phyloP scores from a whole-genome alignment of 2,329 filamentous ascomycete species.

The Claviceps digitariae region DNA sequence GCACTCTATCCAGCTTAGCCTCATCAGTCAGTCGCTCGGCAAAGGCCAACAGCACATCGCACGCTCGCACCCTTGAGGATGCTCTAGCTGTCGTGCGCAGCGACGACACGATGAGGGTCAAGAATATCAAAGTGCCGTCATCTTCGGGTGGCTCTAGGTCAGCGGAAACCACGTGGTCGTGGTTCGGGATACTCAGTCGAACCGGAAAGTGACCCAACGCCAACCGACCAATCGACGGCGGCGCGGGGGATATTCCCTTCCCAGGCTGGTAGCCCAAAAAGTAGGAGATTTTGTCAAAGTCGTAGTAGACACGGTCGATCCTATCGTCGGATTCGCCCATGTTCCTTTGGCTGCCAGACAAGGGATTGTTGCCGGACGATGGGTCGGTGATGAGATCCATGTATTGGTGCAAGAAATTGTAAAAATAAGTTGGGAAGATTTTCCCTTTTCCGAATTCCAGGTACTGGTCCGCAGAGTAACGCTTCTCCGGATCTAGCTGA shows the following conservation, averaged over 20 bases:
- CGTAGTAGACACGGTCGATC: constrained; percentile 82
- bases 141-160: constrained; percentile 52
- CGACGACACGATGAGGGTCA: constrained; percentile 79
- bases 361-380: constrained; percentile 60
- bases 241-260: constrained; percentile 18
- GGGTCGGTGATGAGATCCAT: constrained; percentile 94
- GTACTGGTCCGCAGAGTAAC: constrained; percentile 89
- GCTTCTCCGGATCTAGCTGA: constrained; percentile 77
- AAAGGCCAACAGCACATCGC: constrained; percentile 84
- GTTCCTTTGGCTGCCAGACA: constrained; percentile 54
- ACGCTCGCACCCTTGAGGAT: constrained; percentile 75
- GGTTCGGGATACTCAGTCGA: constrained; percentile 73
- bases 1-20: constrained; percentile 81
- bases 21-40: constrained; percentile 86
- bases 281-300: constrained; percentile 96
- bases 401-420: constrained; percentile 93
- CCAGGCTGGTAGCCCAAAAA: constrained; percentile 66
- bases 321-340: constrained; percentile 82
- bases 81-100: constrained; percentile 79
- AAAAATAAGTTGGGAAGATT: constrained; percentile 93
- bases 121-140: constrained; percentile 84
- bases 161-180: constrained; percentile 55
- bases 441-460: constrained; percentile 83
- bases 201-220: constrained; percentile 60
- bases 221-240: constrained; percentile 24